Percentiles rank a stretch among this genome's conserved stretches.
phyloP scores from a whole-genome alignment of 352 stramenopile genomes.

The Phytophthora hibernalis region DNA sequence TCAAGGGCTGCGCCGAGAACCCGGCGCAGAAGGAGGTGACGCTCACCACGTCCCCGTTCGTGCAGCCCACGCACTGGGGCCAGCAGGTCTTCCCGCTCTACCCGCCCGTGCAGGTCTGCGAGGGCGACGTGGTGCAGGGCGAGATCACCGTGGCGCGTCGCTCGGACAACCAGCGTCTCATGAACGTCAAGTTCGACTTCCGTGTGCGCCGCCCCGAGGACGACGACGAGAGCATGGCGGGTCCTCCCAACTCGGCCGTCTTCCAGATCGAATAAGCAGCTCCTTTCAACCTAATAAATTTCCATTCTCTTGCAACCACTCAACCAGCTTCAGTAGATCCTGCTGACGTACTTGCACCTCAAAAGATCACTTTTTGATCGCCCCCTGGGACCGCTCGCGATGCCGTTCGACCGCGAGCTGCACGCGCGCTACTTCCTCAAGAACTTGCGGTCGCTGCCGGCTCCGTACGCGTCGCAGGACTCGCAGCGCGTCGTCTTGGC shows the following conservation, averaged over 20 bases:
- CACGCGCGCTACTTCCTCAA: slow-evolving; percentile 86
- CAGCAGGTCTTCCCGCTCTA: slow-evolving; percentile 90
- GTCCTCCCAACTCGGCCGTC: slow-evolving; percentile 59
- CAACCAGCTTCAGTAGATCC: background rate
- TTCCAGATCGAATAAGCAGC: slow-evolving; percentile 89
- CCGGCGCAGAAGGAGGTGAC: slow-evolving; percentile 81
- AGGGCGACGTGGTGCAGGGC: slow-evolving; percentile 77
- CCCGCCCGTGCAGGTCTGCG: slow-evolving; percentile 84
- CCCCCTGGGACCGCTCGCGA: background rate
- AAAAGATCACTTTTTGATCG: slow-evolving; percentile 30
- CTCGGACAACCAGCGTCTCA: slow-evolving; percentile 87
- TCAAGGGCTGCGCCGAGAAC: slow-evolving; percentile 90
- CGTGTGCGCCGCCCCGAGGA: slow-evolving; percentile 74
- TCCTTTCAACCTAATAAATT: slow-evolving; percentile 43
- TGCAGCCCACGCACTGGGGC: slow-evolving; percentile 90
- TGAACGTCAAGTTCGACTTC: slow-evolving; percentile 91
- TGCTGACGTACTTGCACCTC: background rate
- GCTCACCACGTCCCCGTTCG: slow-evolving; percentile 92
- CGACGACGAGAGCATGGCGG: slow-evolving; percentile 47
- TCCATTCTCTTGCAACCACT: slow-evolving; percentile 32
- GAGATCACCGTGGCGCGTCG: slow-evolving; percentile 79
- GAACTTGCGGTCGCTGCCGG: slow-evolving; percentile 72
- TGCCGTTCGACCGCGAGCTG: slow-evolving; percentile 73
- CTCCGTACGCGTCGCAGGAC: slow-evolving; percentile 83
- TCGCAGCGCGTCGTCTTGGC: slow-evolving; percentile 82